Base-by-base conservation (phyloP, 2,329 filamentous ascomycete genomes). In the Rasamsonia emersonii region DNA sequence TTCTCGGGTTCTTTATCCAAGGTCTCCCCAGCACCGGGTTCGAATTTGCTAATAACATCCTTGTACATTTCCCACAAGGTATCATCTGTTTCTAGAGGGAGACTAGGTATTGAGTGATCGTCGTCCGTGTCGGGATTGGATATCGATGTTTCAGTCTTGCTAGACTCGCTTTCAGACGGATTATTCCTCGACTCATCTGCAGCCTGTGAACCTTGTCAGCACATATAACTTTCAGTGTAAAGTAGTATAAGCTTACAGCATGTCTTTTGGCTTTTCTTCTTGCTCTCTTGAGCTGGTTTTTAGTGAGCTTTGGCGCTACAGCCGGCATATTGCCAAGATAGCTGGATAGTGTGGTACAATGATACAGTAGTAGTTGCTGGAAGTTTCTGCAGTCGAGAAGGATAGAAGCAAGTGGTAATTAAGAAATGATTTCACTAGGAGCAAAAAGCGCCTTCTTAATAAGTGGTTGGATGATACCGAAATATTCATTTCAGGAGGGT, bases 61-160 rank as follows among this genome's bases (percentile, higher is more conserved):
- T 82, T 86, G 68, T 84, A 98, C 61, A 86, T 78, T 18, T 81
- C 77, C 58, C 81, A 93, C 11, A 86, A 71, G 2, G 86, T 82
- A 54, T 95, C 78, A 47, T 82, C 76, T 37, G 30, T 19, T 9
- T 36, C 24, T 18, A 33, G 11, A 15, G 18, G 17, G 10, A 15
- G 23, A 15, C 23, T 23, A 18, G 16, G 31, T 14, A 24, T 25
- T 15, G 36, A 26, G 14, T 11, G 11, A 14, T n/a, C 9, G 11
- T 35, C 20, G 19, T 15, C 15, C 14, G 20, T 17, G 13, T 14
- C 24, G n/a, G n/a, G 8, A 8, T 23, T 35, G 18, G 21, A 9
- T 34, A 10, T 31, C 20, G 10, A 23, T 23, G 19, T 24, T 9
- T 28, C 28, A 9, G 20, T 24, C 9, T 24, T 18, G 24, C 27